These are phyloP conservation scores for Guillardia theta DNA, from an alignment of 78 protist species.

Conservation along the genomic window DNA sequence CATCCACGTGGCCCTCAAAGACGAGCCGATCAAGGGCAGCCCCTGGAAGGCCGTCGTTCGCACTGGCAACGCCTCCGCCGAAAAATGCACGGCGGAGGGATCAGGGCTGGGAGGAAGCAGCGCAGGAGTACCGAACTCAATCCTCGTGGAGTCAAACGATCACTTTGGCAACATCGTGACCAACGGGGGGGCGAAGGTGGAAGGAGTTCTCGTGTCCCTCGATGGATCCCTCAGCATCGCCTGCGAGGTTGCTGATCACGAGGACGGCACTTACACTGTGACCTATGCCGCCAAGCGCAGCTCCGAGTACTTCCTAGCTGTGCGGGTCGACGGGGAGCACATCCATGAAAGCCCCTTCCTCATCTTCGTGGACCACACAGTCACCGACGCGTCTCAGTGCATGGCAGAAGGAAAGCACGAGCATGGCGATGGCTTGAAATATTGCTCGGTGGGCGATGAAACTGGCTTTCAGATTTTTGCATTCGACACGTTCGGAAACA, in stretches of 20 bases:
- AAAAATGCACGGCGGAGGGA: background rate
- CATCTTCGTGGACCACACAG: background rate
- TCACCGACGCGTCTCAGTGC: background rate
- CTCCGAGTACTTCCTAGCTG: background rate
- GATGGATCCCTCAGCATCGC: background rate
- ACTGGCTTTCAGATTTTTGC: background rate
- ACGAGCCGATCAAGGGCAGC: background rate
- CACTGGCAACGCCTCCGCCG: background rate
- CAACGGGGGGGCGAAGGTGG: background rate
- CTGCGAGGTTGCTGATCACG: background rate
- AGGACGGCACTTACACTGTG: background rate
- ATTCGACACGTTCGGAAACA: background rate
- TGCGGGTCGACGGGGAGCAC: background rate
- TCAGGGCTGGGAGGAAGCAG: background rate
- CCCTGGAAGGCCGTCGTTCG: background rate
- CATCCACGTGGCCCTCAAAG: background rate
- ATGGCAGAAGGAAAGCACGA: background rate
- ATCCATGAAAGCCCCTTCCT: conserved; percentile 15
- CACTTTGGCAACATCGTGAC: conserved; percentile 3
- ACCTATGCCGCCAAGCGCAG: background rate
- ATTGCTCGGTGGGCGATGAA: background rate
- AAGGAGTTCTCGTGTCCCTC: background rate
- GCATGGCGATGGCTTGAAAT: background rate
- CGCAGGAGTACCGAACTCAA: background rate
- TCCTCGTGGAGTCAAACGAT: background rate